phyloP scores from a whole-genome alignment of 2,329 filamentous ascomycete species.

The Zelopaecilomyces penicillatus region DNA sequence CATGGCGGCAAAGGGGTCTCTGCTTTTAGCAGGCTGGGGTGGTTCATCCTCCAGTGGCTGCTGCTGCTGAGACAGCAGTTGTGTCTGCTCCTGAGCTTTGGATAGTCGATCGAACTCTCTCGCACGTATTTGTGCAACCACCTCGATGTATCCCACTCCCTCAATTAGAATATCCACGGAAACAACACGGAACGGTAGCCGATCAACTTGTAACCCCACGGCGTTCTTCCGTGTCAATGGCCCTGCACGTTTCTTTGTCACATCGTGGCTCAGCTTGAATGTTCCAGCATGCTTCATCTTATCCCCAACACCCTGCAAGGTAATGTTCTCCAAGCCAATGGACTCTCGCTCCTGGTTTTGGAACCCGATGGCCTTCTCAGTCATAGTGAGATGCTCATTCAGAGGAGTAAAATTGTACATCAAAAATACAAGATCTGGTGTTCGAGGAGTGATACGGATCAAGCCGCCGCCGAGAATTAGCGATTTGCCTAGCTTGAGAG shows the following conservation, averaged over 20 bases:
- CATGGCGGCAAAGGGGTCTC: slow-evolving; percentile 19
- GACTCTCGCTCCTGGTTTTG: slow-evolving; percentile 54
- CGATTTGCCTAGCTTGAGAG: slow-evolving; percentile 68
- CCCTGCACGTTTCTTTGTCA: slow-evolving; percentile 71
- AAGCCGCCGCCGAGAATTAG: slow-evolving; percentile 72
- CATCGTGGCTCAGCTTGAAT: slow-evolving; percentile 70
- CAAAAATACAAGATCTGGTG: slow-evolving; percentile 56
- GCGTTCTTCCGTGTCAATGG: slow-evolving; percentile 59
- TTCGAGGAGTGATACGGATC: slow-evolving; percentile 72
- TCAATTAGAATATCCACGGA: slow-evolving; percentile 82
- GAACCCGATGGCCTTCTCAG: slow-evolving; percentile 67
- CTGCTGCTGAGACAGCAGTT: neutral
- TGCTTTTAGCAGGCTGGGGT: neutral
- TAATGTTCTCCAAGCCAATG: slow-evolving; percentile 55
- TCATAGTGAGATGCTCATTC: slow-evolving; percentile 65
- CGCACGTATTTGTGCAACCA: slow-evolving; percentile 71
- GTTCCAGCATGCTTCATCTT: slow-evolving; percentile 62
- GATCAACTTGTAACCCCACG: slow-evolving; percentile 54
- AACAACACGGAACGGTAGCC: slow-evolving; percentile 71
- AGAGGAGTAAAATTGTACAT: slow-evolving; percentile 84
- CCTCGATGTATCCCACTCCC: slow-evolving; percentile 86
- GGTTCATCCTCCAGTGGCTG: too few species aligned
- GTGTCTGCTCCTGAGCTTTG: slow-evolving; percentile 13
- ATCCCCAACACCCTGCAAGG: slow-evolving; percentile 46
- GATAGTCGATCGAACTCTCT: slow-evolving; percentile 28